Evolutionary conservation across 129 eudicot genomes (phyloP), one percentile per base, ranked within the genome.

Genomic region (Artemisia annua): DNA sequence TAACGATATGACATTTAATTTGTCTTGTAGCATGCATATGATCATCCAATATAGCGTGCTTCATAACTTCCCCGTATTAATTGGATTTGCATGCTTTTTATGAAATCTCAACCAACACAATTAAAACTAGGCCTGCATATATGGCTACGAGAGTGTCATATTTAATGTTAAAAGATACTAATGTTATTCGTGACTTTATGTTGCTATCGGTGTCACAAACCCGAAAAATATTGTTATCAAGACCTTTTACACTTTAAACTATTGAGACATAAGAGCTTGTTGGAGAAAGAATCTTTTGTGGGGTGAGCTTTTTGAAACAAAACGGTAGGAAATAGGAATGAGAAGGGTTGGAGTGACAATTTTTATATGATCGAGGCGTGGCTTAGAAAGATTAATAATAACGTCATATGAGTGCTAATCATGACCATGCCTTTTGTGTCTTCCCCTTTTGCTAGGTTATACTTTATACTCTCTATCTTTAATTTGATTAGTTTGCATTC

Each of bases 291-390:
- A 69, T 77, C 55, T 77, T 76, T 68, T n/a, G 75, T 48, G 58
- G 48, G 48, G 61, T 75, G 80, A 76, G 17, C 65, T 69, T 77
- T 77, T 69, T 77, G 70, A 63, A 70, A 70, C 64, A 63, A 70
- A 78, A 51, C 13, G 64, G 66, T 55, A 55, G 59, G 69, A 32
- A 32, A 3, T 24, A 24, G 35, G 35, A 30, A 30, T 30, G 15
- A 63, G 72, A 69, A 54, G 77, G 80, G 58, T 14, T 67, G 80
- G 75, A 66, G 70, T 49, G 74, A 63, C 77, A 18, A 70, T 13
- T 53, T 71, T 48, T 71, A 57, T 59, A 79, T 79, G 75, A 76
- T 80, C 84, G 77, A 83, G 82, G 87, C 87, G 87, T 83, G 87
- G 69, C 57, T 74, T 69, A 66, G 28, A 80, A 77, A 39, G 75